Conservation (phyloP, 225 moss, liverwort and hornwort genomes). For the Rhytidiadelphus loreus region DNA sequence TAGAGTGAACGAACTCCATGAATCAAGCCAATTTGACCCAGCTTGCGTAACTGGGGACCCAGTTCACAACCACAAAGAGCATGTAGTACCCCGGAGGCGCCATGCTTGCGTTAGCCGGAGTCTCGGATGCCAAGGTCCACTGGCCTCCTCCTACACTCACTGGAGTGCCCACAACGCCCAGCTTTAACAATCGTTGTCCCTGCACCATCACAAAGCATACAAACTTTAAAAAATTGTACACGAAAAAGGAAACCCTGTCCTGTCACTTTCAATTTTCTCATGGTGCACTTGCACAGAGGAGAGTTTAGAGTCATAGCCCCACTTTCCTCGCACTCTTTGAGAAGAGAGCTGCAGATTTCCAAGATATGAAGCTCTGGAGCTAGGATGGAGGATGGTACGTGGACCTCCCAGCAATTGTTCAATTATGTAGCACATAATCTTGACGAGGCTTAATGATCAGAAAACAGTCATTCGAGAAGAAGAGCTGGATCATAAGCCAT, state of each 20-base stretch:
- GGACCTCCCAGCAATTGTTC: background rate
- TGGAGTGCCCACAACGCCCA: constrained; percentile 4
- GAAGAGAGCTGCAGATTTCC: background rate
- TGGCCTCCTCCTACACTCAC: background rate
- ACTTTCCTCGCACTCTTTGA: background rate
- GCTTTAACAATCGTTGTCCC: constrained; percentile 40
- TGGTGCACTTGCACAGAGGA: too few relatives aligned
- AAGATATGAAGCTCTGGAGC: background rate
- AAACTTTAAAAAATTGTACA: background rate
- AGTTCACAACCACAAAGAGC: constrained; percentile 28
- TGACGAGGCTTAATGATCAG: background rate
- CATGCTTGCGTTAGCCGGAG: constrained; percentile 14
- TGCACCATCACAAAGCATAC: background rate
- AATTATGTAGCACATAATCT: background rate
- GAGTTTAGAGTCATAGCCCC: background rate
- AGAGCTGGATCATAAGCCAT: background rate
- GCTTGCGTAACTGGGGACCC: constrained; percentile 18
- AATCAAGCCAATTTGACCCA: constrained; percentile 19
- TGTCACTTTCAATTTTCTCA: background rate
- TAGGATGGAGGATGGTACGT: background rate
- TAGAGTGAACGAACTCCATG: background rate
- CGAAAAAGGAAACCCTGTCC: too few relatives aligned
- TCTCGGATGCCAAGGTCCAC: background rate
- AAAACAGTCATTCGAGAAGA: background rate
- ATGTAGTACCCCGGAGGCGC: constrained; percentile 49